phyloP scores from a whole-genome alignment of 2,329 filamentous ascomycete species.

The Cladophialophora bantiana region DNA sequence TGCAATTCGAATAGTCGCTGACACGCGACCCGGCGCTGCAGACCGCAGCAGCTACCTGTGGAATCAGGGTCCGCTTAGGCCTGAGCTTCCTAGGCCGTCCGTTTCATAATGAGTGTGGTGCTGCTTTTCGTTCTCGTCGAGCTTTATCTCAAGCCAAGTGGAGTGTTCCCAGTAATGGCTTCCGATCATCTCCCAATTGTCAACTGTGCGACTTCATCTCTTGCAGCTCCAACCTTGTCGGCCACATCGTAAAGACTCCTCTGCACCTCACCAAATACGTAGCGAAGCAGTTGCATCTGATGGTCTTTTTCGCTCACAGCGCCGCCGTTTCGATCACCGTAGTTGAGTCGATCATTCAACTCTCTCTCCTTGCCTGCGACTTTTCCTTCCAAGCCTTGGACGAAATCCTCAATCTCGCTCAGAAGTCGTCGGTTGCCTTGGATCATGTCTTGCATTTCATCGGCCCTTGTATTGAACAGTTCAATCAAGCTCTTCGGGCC shows the following conservation, averaged over 20 bases:
- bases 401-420: slow-evolving; percentile 69
- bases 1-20: not conserved
- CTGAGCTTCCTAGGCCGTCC: not conserved
- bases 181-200: slow-evolving; percentile 47
- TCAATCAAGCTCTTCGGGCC: slow-evolving; percentile 67
- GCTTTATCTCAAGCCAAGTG: not conserved
- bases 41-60: not conserved
- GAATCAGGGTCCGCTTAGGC: not conserved
- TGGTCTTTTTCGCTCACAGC: slow-evolving; percentile 52
- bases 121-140: not conserved
- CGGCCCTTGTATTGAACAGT: slow-evolving; percentile 68
- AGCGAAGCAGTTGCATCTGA: slow-evolving; percentile 50
- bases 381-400: slow-evolving; percentile 68
- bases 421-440: slow-evolving; percentile 65
- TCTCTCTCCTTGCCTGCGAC: slow-evolving; percentile 42
- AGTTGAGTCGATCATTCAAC: slow-evolving; percentile 66
- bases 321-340: slow-evolving; percentile 55
- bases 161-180: not conserved
- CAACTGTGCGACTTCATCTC: slow-evolving; percentile 67
- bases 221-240: slow-evolving; percentile 63
- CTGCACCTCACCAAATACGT: slow-evolving; percentile 70
- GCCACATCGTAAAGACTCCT: slow-evolving; percentile 69
- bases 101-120: not conserved
- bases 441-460: slow-evolving; percentile 67
- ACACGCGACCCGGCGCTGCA: not conserved